Conservation (phyloP, 768 basidiomycete genomes). For the Cystobasidium onofrii region DNA sequence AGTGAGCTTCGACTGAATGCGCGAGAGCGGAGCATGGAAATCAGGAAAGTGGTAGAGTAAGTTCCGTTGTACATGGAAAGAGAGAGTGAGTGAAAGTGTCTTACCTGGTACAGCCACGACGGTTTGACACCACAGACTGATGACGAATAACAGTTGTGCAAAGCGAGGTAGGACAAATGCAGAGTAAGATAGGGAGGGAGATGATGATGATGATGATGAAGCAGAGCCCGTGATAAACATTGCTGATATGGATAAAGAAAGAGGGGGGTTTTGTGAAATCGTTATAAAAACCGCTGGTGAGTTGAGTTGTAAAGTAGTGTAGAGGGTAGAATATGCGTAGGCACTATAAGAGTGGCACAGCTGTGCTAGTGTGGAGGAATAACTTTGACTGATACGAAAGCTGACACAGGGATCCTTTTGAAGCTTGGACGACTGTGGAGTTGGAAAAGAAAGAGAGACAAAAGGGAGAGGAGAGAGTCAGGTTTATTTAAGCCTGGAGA, state of each 20-base stretch:
- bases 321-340: too few species aligned
- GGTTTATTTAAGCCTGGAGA: too few species aligned
- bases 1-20: not conserved
- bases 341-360: not conserved
- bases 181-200: not conserved
- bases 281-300: too few species aligned
- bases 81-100: not conserved
- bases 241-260: not conserved
- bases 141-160: not conserved
- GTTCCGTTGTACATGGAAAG: not conserved
- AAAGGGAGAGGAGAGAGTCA: too few species aligned
- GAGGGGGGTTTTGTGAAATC: too few species aligned
- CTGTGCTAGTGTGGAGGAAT: not conserved
- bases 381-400: too few species aligned
- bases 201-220: not conserved
- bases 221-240: not conserved
- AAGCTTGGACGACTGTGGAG: too few species aligned
- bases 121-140: not conserved
- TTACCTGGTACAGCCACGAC: conserved; percentile 7
- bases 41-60: too few species aligned
- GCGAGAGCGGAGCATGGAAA: too few species aligned
- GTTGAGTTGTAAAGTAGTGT: too few species aligned
- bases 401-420: too few species aligned
- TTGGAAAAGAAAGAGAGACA: too few species aligned
- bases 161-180: not conserved